Conservation (phyloP, 139 green algal genomes). For the Chlorella sp. region DNA sequence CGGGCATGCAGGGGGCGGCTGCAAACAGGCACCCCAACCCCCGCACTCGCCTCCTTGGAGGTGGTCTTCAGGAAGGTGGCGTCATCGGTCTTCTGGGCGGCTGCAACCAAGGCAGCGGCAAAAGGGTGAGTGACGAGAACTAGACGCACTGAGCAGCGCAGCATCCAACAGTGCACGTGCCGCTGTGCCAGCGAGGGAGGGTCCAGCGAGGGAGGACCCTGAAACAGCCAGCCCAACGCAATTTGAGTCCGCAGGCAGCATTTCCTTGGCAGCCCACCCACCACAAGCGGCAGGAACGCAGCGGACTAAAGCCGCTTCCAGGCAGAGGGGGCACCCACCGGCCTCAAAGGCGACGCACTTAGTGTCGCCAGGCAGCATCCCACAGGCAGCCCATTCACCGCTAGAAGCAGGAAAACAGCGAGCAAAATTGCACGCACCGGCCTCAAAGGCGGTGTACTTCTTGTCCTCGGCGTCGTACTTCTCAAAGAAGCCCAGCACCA, state of each 20-base stretch:
- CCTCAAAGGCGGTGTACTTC: slow-evolving; percentile 58
- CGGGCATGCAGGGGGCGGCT: no score
- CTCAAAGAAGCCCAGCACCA: slow-evolving; percentile 82
- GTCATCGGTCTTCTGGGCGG: slow-evolving; percentile 67
- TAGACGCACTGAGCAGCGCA: no score
- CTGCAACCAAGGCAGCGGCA: slow-evolving; percentile 4
- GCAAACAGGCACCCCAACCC: no score
- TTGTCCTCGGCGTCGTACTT: slow-evolving; percentile 64
- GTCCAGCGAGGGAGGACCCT: no score
- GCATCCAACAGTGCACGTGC: no score
- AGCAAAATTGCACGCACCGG: not conserved
- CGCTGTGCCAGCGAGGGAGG: no score
- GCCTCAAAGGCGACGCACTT: not conserved
- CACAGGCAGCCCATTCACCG: not conserved
- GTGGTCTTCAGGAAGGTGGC: slow-evolving; percentile 74
- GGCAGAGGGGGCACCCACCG: not conserved
- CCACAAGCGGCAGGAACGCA: no score
- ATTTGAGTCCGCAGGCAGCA: no score
- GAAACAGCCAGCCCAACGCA: no score
- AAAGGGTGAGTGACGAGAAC: no score
- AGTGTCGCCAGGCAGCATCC: not conserved
- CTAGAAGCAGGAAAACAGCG: not conserved
- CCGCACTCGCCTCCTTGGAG: not conserved
- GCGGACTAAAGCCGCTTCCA: no score
- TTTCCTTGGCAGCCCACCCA: no score